Conservation (phyloP, 148 eudicot genomes). For the Chenopodium formosanum region DNA sequence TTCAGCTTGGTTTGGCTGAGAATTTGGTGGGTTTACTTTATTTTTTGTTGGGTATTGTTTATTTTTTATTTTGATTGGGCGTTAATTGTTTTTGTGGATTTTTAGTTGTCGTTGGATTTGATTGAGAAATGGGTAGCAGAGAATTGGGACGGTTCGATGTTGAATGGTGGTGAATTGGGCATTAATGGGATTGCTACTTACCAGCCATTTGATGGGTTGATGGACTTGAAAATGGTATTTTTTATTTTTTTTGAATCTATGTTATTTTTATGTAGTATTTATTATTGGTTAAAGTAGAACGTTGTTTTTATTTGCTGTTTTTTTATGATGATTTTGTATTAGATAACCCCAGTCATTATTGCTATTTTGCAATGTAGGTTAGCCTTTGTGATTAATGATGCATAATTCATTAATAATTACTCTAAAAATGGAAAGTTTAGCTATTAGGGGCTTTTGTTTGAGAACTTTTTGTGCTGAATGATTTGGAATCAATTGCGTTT, state of each 20-base stretch:
- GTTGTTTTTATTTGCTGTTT: constrained; percentile 3
- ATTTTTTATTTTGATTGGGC: constrained; percentile 7
- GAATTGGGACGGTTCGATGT: constrained; percentile 45
- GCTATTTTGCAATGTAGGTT: neutral
- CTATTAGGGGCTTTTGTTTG: neutral
- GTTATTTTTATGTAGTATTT: neutral
- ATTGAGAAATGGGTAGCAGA: constrained; percentile 66
- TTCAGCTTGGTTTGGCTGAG: constrained; percentile 81
- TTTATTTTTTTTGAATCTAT: neutral
- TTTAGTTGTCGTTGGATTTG: constrained; percentile 78
- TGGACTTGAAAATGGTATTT: constrained; percentile 71
- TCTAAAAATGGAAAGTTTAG: neutral
- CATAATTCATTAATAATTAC: neutral
- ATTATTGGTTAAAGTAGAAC: neutral
- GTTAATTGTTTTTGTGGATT: neutral
- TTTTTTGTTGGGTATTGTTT: neutral
- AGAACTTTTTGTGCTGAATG: neutral
- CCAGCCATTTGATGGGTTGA: constrained; percentile 78
- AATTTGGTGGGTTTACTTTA: constrained; percentile 49
- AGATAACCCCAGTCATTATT: neutral
- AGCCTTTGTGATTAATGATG: neutral
- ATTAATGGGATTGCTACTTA: constrained; percentile 72
- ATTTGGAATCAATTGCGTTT: neutral
- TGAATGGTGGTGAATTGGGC: constrained; percentile 37
- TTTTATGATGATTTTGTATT: neutral